Evolutionary conservation across 768 basidiomycete genomes (phyloP).

Genomic region (Auricularia heimuer): DNA sequence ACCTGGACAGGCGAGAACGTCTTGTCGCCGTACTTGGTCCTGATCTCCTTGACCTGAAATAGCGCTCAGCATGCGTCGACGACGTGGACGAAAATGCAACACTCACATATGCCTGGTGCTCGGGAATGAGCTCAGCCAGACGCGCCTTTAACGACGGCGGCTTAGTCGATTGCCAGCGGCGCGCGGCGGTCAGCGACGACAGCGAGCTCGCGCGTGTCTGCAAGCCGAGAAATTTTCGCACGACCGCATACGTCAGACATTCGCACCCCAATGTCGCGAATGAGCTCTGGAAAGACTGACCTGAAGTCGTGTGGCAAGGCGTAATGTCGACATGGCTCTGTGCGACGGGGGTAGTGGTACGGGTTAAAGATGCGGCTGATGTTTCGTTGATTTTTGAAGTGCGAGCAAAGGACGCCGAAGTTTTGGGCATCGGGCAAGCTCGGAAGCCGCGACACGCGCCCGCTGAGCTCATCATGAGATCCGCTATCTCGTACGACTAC

Average conservation of each 20-base stretch:
- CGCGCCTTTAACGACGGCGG: constrained; percentile 82
- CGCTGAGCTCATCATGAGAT: not conserved
- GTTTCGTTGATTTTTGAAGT: constrained; percentile 1
- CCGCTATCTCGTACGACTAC: not conserved
- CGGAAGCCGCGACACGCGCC: not conserved
- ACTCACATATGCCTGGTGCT: constrained; percentile 64
- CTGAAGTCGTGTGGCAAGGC: constrained; percentile 1
- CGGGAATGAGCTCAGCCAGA: constrained; percentile 86
- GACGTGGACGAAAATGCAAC: not conserved
- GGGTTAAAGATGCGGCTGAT: not conserved
- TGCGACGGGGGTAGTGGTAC: not conserved
- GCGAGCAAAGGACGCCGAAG: not conserved
- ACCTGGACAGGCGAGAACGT: constrained; percentile 85
- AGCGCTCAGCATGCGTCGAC: not conserved
- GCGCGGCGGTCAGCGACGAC: not conserved
- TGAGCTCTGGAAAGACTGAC: not conserved
- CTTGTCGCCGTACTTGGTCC: constrained; percentile 84
- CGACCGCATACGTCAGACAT: not conserved
- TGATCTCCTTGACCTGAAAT: constrained; percentile 67
- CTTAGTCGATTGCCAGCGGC: constrained; percentile 30
- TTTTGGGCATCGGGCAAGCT: not conserved
- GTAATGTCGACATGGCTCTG: not conserved
- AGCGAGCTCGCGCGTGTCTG: not conserved
- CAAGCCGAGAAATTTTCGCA: not conserved
- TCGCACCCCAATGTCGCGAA: not conserved